phyloP scores from a whole-genome alignment of 2,329 filamentous ascomycete genomes.

The Penicillium sp. region DNA sequence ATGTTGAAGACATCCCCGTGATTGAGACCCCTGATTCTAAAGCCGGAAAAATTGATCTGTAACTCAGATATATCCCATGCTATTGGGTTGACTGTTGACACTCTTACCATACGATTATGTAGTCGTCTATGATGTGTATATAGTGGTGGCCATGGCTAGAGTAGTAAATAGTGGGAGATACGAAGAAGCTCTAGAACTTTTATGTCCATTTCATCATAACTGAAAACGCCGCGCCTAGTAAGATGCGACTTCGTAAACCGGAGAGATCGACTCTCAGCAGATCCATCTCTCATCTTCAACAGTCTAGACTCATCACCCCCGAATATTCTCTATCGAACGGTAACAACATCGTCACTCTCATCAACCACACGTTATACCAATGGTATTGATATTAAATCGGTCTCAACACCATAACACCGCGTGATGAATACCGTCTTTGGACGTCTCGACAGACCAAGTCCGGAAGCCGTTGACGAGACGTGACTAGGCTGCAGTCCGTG shows the following conservation, averaged over 20 bases:
- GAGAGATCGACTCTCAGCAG: slow-evolving; percentile 10
- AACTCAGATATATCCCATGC: too few relatives aligned
- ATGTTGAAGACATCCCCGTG: too few relatives aligned
- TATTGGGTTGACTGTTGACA: too few relatives aligned
- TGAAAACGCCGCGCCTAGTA: slow-evolving; percentile 27
- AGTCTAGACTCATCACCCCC: slow-evolving; percentile 8
- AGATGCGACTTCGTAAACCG: slow-evolving; percentile 31
- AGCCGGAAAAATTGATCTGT: too few relatives aligned
- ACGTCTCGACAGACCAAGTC: neutral
- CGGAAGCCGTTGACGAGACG: neutral
- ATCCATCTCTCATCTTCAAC: slow-evolving; percentile 8
- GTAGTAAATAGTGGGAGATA: neutral
- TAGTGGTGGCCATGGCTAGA: neutral
- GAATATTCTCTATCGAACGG: slow-evolving; percentile 5
- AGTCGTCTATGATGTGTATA: neutral
- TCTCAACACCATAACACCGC: neutral
- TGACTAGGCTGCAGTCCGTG: slow-evolving; percentile 8
- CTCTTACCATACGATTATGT: too few relatives aligned
- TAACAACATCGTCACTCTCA: neutral
- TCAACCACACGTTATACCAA: slow-evolving; percentile 1
- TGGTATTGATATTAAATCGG: neutral
- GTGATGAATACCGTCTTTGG: neutral
- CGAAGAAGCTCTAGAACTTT: slow-evolving; percentile 22
- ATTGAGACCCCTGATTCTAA: too few relatives aligned
- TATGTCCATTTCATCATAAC: slow-evolving; percentile 38